Evolutionary conservation across 192 early-diverging fungal species (phyloP).

Genomic region (Coemansia umbellata): DNA sequence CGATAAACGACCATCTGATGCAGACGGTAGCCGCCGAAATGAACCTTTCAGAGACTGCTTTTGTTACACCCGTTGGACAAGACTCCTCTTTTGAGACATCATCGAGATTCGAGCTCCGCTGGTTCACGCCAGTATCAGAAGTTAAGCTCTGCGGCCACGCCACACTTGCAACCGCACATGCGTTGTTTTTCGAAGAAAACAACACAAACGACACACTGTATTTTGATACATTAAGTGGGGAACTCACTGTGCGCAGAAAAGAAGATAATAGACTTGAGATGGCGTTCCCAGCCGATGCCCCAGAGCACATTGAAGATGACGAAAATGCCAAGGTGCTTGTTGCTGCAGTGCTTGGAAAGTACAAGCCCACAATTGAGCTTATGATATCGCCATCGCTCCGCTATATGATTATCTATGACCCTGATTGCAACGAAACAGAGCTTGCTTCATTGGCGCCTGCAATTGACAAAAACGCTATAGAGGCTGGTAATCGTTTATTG

Average conservation of each 20-base stretch:
- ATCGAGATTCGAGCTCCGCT: conserved; percentile 25
- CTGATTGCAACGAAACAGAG: neutral
- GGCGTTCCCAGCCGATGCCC: conserved; percentile 12
- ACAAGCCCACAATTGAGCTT: neutral
- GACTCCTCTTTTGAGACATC: conserved; percentile 4
- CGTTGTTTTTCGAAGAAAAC: conserved; percentile 27
- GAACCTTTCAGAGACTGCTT: conserved; percentile 52
- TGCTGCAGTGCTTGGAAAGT: conserved; percentile 1
- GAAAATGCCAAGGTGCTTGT: conserved; percentile 14
- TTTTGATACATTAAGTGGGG: conserved; percentile 41
- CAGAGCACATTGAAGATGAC: neutral
- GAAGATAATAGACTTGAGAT: neutral
- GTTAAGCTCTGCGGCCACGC: conserved; percentile 50
- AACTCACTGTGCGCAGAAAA: neutral
- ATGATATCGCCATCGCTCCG: conserved; percentile 14
- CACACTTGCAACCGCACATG: conserved; percentile 41
- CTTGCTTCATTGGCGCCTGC: neutral
- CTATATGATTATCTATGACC: conserved; percentile 18
- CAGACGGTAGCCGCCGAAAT: conserved; percentile 37
- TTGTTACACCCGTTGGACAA: conserved; percentile 14
- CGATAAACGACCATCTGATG: conserved; percentile 9
- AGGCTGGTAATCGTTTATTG: conserved; percentile 3
- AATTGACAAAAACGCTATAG: conserved; percentile 2
- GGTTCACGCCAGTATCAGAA: conserved; percentile 48
- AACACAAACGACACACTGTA: conserved; percentile 4